Conservation (phyloP, 495 filamentous ascomycete species). For the Oidiodendron maius region DNA sequence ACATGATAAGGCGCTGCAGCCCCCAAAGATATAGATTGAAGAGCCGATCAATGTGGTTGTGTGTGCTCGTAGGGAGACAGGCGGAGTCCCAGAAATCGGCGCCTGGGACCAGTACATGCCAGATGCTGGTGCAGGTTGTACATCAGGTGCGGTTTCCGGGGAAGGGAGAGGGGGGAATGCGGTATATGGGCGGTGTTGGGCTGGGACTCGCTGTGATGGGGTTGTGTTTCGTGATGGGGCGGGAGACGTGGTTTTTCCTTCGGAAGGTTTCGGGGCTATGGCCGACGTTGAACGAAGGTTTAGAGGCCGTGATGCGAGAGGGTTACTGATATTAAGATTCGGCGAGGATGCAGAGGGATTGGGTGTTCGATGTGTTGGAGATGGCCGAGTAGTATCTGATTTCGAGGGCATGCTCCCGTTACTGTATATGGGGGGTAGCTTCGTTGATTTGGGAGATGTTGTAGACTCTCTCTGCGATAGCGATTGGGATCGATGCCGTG, state of each 20-base stretch:
- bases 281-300: slow-evolving; percentile 45
- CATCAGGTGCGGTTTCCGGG: slow-evolving; percentile 49
- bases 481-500: slow-evolving; percentile 42
- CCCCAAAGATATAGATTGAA: slow-evolving; percentile 61
- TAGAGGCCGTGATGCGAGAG: slow-evolving; percentile 8
- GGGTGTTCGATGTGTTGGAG: slow-evolving; percentile 6
- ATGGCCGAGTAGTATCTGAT: slow-evolving; percentile 14
- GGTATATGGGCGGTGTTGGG: slow-evolving; percentile 28
- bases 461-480: slow-evolving; percentile 27
- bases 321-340: slow-evolving; percentile 1
- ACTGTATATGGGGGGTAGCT: slow-evolving; percentile 15
- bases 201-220: slow-evolving; percentile 11
- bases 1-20: slow-evolving; percentile 56
- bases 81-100: slow-evolving; percentile 47
- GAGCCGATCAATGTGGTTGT: slow-evolving; percentile 55
- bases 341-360: slow-evolving; percentile 6
- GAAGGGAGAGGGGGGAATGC: slow-evolving; percentile 51
- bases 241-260: slow-evolving; percentile 11
- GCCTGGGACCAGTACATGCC: slow-evolving; percentile 67
- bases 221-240: slow-evolving; percentile 11
- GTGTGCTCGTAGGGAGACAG: slow-evolving; percentile 54
- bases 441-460: slow-evolving; percentile 24
- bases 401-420: slow-evolving; percentile 8
- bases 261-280: slow-evolving; percentile 35
- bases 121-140: slow-evolving; percentile 53